Evolutionary conservation across 2,329 filamentous ascomycete genomes (phyloP), one percentile per base, ranked within the genome.

Genomic region (Alternaria sp.): DNA sequence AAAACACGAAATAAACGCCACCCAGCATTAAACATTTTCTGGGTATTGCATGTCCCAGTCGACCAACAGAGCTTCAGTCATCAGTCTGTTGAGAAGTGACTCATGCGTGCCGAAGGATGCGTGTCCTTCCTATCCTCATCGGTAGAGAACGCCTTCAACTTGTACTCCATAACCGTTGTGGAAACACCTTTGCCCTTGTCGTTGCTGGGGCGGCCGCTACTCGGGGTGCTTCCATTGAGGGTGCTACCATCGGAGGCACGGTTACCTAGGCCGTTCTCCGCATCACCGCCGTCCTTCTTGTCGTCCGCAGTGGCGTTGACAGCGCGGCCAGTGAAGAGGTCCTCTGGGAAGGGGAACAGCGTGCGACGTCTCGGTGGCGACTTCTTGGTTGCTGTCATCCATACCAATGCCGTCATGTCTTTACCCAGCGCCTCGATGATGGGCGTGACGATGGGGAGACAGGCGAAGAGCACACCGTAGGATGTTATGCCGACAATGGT

Each of bases 361-460:
- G 77, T 80, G 46, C 70, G 70, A 6, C 74, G 67, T 57, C 74
- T 72, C 6, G 73, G 72, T 23, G 77, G 74, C 13, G 71, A 74
- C 71, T 79, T 79, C 59, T 80, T 74, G 23, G 68, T 74, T 6
- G 79, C 79, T 10, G 62, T 69, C 59, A 76, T 71, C 79, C 79
- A 81, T 5, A 81, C 73, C 23, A 78, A 58, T 10, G 74, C 69
- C 13, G 79, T 81, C 59, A 80, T 71, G 46, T 81, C 79, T 52
- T 79, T 80, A 15, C 79, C 79, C 17, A 81, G 66, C 23, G 79
- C 77, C 62, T 81, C 79, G 23, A 81, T 76, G 7, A 79, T 63
- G 2, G 79, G 79, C 1, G 79, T 81, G 23, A 81, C 65, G 17
- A 81, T 74, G 0, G 79, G 79, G 17, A 81, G 65, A 9, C 59